phyloP scores from a whole-genome alignment of 495 filamentous ascomycete genomes.

The Oidiodendron maius region DNA sequence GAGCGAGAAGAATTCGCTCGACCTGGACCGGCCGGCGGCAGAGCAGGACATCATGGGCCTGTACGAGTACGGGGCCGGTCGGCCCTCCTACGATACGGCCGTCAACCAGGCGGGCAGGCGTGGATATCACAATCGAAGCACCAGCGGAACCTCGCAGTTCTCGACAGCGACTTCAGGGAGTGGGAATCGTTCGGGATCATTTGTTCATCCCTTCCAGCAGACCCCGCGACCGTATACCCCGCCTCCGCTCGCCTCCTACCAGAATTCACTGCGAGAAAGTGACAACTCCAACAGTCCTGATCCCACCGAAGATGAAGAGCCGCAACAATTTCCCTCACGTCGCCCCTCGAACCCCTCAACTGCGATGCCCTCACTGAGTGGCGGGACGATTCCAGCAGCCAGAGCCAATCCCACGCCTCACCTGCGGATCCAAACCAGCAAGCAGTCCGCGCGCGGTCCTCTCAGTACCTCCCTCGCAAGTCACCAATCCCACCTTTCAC shows the following conservation, averaged over 20 bases:
- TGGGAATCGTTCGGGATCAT: constrained; percentile 34
- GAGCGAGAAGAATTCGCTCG: constrained; percentile 46
- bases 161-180: constrained; percentile 34
- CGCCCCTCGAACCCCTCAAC: constrained; percentile 26
- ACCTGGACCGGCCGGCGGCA: constrained; percentile 44
- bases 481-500: constrained; percentile 21
- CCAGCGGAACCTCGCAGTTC: constrained; percentile 42
- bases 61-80: constrained; percentile 18
- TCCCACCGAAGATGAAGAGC: constrained; percentile 45
- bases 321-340: constrained; percentile 17
- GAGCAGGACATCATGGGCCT: constrained; percentile 35
- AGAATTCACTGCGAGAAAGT: constrained; percentile 41
- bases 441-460: constrained; percentile 22
- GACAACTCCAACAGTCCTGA: constrained; percentile 28
- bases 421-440: constrained; percentile 36
- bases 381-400: constrained; percentile 23
- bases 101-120: constrained; percentile 17
- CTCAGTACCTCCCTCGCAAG: constrained; percentile 33
- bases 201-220: constrained; percentile 53
- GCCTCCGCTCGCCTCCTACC: constrained; percentile 35
- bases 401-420: constrained; percentile 18
- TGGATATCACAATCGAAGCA: constrained; percentile 41
- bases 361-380: constrained; percentile 35
- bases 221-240: constrained; percentile 51
- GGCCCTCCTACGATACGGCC: constrained; percentile 23